Conservation (phyloP, 495 filamentous ascomycete genomes). For the Aspergillus affinis region DNA sequence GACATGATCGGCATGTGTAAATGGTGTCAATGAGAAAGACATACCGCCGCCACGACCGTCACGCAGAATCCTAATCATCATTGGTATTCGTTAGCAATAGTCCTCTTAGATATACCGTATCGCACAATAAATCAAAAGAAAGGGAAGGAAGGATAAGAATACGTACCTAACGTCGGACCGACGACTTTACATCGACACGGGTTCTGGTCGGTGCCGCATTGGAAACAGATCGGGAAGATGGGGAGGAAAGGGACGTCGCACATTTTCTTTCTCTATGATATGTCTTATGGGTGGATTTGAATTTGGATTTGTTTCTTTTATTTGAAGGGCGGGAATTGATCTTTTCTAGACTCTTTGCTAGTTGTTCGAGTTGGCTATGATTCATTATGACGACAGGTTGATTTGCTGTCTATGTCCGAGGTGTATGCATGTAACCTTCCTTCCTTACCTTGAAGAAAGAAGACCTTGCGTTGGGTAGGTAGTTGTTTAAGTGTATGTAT, state of each 20-base stretch:
- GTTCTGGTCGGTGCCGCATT: slow-evolving; percentile 59
- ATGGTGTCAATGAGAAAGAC: slow-evolving; percentile 16
- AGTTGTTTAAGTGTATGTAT: too few relatives aligned
- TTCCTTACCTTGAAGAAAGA: background rate
- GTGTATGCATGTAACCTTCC: slow-evolving; percentile 4
- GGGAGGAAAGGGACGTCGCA: slow-evolving; percentile 40
- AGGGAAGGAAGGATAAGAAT: slow-evolving; percentile 3
- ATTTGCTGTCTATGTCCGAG: background rate
- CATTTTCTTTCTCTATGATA: slow-evolving; percentile 27
- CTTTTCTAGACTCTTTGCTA: background rate
- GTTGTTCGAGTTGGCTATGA: slow-evolving; percentile 6
- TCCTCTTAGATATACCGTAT: too few relatives aligned
- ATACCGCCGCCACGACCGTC: slow-evolving; percentile 52
- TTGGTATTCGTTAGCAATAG: too few relatives aligned
- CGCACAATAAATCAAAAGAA: background rate
- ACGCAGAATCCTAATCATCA: slow-evolving; percentile 38
- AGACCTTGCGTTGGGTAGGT: too few relatives aligned
- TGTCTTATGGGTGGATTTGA: too few relatives aligned
- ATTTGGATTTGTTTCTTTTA: slow-evolving; percentile 2
- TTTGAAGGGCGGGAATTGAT: background rate
- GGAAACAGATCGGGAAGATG: slow-evolving; percentile 53
- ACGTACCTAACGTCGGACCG: slow-evolving; percentile 55
- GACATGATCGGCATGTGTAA: too few relatives aligned
- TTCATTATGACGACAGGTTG: slow-evolving; percentile 16
- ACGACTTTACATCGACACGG: slow-evolving; percentile 63